Conservation (phyloP, 78 protist genomes). For the Creolimax fragrantissima region DNA sequence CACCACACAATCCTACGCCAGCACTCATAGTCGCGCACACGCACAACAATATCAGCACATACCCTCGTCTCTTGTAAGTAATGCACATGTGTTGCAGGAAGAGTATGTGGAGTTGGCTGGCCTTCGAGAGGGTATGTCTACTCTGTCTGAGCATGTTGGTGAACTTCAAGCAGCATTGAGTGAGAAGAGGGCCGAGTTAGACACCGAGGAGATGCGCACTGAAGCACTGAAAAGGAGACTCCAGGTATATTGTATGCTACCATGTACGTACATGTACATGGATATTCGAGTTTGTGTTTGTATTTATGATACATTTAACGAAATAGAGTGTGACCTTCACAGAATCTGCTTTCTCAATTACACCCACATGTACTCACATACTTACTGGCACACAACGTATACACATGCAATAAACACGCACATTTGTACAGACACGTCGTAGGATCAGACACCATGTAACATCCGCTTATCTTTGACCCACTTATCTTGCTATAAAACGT, state of each 20-base stretch:
- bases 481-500: too few relatives aligned
- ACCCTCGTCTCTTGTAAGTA: neutral
- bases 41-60: neutral
- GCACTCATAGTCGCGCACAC: neutral
- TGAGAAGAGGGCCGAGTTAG: neutral
- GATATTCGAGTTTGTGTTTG: neutral
- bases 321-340: too few relatives aligned
- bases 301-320: too few relatives aligned
- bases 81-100: neutral
- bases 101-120: neutral
- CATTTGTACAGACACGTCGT: too few relatives aligned
- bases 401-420: too few relatives aligned
- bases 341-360: too few relatives aligned
- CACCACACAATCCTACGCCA: neutral
- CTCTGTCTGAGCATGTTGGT: neutral
- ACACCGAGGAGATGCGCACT: neutral
- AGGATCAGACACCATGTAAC: too few relatives aligned
- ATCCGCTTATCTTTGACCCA: too few relatives aligned
- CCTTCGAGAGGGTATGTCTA: neutral
- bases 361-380: too few relatives aligned
- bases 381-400: neutral
- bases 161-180: neutral
- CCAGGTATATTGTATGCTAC: neutral
- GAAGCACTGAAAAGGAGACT: neutral
- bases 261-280: neutral